Conservation (phyloP, 164 flowering plant species). For the Saururus chinensis region DNA sequence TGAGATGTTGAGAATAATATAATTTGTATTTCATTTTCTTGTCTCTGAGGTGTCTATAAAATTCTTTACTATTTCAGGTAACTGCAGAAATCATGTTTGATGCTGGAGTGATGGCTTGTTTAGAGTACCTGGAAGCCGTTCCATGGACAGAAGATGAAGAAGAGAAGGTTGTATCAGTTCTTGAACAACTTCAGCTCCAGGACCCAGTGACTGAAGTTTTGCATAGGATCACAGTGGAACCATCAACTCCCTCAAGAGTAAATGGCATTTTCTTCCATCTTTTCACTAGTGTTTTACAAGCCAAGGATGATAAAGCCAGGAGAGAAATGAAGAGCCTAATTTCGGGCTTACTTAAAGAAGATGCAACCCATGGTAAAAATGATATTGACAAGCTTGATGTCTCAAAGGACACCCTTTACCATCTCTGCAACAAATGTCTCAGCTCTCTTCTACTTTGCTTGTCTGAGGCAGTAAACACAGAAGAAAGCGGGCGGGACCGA, state of each 20-base stretch:
- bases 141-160: constrained; percentile 94
- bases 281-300: constrained; percentile 49
- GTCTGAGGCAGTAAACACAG: constrained; percentile 46
- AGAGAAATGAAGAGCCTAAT: constrained; percentile 70
- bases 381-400: constrained; percentile 27
- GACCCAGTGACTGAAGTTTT: constrained; percentile 35
- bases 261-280: constrained; percentile 50
- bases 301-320: constrained; percentile 83
- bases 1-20: background rate
- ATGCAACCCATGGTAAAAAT: constrained; percentile 12
- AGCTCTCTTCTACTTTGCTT: constrained; percentile 55
- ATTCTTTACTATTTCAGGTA: constrained; percentile 37
- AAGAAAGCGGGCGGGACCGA: constrained; percentile 42
- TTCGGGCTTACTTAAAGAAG: constrained; percentile 56
- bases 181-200: constrained; percentile 48
- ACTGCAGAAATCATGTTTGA: constrained; percentile 67
- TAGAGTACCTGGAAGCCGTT: constrained; percentile 75
- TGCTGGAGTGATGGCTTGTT: constrained; percentile 53
- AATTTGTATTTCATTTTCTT: background rate
- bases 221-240: constrained; percentile 53
- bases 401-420: constrained; percentile 55
- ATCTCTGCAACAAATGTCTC: constrained; percentile 64
- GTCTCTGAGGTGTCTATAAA: constrained; percentile 2
- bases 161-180: constrained; percentile 44
- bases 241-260: constrained; percentile 37